Base-by-base conservation (phyloP, 768 basidiomycete genomes). In the Candolleomyces aberdarensis region DNA sequence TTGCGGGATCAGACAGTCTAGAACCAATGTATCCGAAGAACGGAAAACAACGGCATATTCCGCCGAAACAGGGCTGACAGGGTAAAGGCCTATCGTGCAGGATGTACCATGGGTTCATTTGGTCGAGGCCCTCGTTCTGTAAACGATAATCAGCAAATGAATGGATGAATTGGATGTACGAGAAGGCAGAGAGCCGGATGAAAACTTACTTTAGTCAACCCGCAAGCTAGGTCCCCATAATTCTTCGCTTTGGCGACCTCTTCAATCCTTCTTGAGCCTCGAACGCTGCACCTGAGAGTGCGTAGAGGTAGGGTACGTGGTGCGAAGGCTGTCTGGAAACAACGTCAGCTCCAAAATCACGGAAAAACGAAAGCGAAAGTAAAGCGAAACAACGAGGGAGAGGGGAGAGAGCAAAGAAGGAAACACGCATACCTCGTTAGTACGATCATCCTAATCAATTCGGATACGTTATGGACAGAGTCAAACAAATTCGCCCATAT, bases 21-120 rank as follows among this genome's bases (percentile, higher is more conserved):
- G 93, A 76, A 1, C 78, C 81, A 39, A 89, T 75, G 49, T 76
- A 74, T 57, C 82, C 80, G 56, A 80, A 81, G 66, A 84, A 80
- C 0, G 82, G 81, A 26, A 85, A 84, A 91, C 92, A 50, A 94
- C 77, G 60, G 92, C 77, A 63, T 92, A 94, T 66, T 85, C 83
- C 2, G 83, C 85, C 0, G 87, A 89, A 0, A 88, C 88, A 0
- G 92, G 91, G 68, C 92, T 88, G 43, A 94, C 91, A 40, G 89
- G 91, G 65, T 94, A 94, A 71, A 94, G 89, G 1, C 92, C 91
- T 71, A 94, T 79, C 0, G 90, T 84, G 54, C 85, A 92, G 93
- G 15, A 93, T 80, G 65, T 87, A 93, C 92, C 92, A 94, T 0
- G 92, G 89, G 65, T 88, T 91, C 92, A 93, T 94, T 70, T 94